Percentiles rank a stretch among this genome's conserved stretches.
Conservation (phyloP, 2,329 filamentous ascomycete genomes). For the Ophiocordyceps robertsii region DNA sequence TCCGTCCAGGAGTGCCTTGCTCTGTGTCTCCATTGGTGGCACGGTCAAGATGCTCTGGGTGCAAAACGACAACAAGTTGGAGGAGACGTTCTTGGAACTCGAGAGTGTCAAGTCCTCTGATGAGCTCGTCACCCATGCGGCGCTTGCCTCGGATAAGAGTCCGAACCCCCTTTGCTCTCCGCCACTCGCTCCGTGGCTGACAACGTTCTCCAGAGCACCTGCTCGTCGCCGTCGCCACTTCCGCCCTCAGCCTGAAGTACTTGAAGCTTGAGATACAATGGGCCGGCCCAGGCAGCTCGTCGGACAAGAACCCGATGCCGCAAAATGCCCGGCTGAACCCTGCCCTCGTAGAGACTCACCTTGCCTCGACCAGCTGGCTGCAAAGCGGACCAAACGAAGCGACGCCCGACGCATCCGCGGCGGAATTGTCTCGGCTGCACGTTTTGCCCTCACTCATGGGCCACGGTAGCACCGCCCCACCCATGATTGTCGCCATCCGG, state of each 20-base stretch:
- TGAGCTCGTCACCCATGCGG: slow-evolving; percentile 68
- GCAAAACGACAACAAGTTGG: slow-evolving; percentile 58
- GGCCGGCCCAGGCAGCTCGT: slow-evolving; percentile 40
- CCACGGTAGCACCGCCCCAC: slow-evolving; percentile 38
- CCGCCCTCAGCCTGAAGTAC: slow-evolving; percentile 58
- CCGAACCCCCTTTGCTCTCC: slow-evolving; percentile 9
- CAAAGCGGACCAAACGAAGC: slow-evolving; percentile 30
- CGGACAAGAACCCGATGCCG: slow-evolving; percentile 38
- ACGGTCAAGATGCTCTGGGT: slow-evolving; percentile 65
- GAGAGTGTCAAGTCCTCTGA: slow-evolving; percentile 60
- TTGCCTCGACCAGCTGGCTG: slow-evolving; percentile 45
- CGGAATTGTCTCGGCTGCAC: slow-evolving; percentile 60
- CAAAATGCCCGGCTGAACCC: slow-evolving; percentile 34
- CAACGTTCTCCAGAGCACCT: slow-evolving; percentile 29
- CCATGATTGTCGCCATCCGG: slow-evolving; percentile 61
- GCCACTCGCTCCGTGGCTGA: slow-evolving; percentile 9
- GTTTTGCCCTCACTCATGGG: slow-evolving; percentile 56
- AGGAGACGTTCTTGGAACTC: slow-evolving; percentile 60
- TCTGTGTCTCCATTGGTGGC: slow-evolving; percentile 65
- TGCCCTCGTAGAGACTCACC: slow-evolving; percentile 38
- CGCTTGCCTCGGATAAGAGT: slow-evolving; percentile 65
- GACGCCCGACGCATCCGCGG: slow-evolving; percentile 35
- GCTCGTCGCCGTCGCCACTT: slow-evolving; percentile 53
- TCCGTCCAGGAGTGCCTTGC: slow-evolving; percentile 55
- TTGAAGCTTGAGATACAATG: slow-evolving; percentile 65